Conservation (phyloP, 208 protist genomes). For the Acanthamoeba castellanii region DNA sequence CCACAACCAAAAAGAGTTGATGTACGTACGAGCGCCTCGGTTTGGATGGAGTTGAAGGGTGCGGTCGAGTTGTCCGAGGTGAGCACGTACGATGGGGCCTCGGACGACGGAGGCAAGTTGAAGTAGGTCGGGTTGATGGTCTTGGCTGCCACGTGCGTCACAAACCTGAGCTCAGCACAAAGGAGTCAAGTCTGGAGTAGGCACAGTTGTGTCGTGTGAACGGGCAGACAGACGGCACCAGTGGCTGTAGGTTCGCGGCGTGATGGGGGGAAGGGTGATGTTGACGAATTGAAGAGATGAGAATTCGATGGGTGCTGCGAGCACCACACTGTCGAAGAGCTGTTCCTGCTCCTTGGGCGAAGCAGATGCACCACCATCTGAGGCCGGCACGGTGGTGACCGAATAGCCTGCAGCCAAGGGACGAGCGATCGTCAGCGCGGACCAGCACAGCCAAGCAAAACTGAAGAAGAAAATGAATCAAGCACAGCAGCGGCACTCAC, state of each 20-base stretch:
- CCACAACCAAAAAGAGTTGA: no score
- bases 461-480: not conserved
- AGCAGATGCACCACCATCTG: not conserved
- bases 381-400: not conserved
- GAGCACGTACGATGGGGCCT: not conserved
- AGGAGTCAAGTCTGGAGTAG: not conserved
- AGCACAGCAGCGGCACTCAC: not conserved
- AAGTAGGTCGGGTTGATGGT: constrained; percentile 36
- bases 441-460: not conserved
- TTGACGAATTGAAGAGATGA: not conserved
- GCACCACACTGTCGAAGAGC: not conserved
- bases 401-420: not conserved
- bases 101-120: not conserved
- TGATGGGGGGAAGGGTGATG: constrained; percentile 14
- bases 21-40: not conserved
- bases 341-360: not conserved
- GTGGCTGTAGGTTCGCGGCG: not conserved
- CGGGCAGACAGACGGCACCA: not conserved
- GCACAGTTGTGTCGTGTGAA: not conserved
- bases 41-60: constrained; percentile 44
- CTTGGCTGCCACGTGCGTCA: constrained; percentile 34
- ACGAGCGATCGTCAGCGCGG: not conserved
- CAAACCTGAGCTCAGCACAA: not conserved
- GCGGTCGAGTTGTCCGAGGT: constrained; percentile 47
- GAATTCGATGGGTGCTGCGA: constrained; percentile 65